These are phyloP conservation scores for Eucalyptus virginea DNA, from an alignment of 345 rosid species.

Conservation along the genomic window DNA sequence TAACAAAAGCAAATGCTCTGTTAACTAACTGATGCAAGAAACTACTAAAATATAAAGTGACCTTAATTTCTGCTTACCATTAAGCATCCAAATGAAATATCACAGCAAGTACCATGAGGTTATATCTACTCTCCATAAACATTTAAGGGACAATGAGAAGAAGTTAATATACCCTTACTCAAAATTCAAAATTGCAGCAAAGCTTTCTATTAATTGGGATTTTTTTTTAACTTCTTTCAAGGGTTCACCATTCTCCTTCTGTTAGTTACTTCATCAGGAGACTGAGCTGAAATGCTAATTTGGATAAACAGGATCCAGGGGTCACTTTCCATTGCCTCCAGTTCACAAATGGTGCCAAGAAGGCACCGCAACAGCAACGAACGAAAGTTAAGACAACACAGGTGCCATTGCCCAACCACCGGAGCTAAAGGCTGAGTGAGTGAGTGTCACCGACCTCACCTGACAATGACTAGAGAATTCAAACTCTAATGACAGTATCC, in stretches of 20 bases:
- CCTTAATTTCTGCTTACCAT: background rate
- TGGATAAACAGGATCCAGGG: background rate
- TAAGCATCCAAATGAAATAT: background rate
- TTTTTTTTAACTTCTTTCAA: background rate
- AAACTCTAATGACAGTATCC: background rate
- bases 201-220: background rate
- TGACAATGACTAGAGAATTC: background rate
- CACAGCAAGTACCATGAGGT: background rate
- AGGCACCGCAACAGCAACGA: background rate
- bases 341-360: background rate
- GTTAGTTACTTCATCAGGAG: background rate
- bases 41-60: background rate
- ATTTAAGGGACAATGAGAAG: background rate
- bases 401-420: background rate
- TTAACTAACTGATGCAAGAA: background rate
- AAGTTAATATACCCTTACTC: background rate
- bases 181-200: background rate
- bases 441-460: background rate
- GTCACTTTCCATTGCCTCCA: background rate
- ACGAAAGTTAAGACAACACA: background rate
- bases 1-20: background rate
- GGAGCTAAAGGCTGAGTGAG: background rate
- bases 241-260: background rate
- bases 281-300: background rate
- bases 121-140: background rate